These are phyloP conservation scores for Penicillium flavigenum DNA, from an alignment of 495 filamentous ascomycete genomes.

Conservation along the genomic window DNA sequence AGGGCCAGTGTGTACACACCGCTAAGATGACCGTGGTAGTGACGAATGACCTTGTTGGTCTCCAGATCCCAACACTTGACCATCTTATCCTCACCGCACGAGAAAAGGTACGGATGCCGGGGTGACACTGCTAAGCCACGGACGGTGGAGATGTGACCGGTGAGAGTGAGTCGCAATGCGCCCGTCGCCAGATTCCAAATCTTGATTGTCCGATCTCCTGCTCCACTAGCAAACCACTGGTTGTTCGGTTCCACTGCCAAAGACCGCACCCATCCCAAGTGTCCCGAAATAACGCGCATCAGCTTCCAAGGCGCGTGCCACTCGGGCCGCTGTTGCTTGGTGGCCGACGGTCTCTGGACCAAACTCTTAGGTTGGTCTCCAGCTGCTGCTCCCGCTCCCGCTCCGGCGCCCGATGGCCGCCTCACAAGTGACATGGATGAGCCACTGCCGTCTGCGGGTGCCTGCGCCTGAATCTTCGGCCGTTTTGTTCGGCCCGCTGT, in stretches of 20 bases:
- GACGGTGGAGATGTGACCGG: conserved; percentile 96
- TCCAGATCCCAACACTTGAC: conserved; percentile 99
- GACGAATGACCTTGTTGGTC: conserved; percentile 96
- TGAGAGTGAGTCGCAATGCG: conserved; percentile 77
- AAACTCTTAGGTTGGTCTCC: conserved; percentile 56
- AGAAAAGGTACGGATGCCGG: conserved; percentile 95
- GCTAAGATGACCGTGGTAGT: conserved; percentile 96
- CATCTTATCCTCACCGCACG: conserved; percentile 99
- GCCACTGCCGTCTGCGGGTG: conserved; percentile 37
- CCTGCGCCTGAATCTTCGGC: conserved; percentile 43
- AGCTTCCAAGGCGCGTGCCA: conserved; percentile 99
- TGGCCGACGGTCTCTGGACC: conserved; percentile 62
- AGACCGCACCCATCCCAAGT: conserved; percentile 91
- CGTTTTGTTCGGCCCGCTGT: conserved; percentile 57
- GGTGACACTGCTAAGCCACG: conserved; percentile 90
- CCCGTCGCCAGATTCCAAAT: conserved; percentile 97
- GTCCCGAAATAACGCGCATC: conserved; percentile 94
- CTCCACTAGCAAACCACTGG: conserved; percentile 96
- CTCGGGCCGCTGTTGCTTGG: conserved; percentile 75
- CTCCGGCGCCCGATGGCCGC: conserved; percentile 29
- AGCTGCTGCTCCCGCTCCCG: conserved; percentile 26
- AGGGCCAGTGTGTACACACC: conserved; percentile 91
- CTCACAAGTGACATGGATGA: conserved; percentile 48
- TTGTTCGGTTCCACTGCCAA: conserved; percentile 94
- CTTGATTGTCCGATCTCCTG: conserved; percentile 96